phyloP scores from a whole-genome alignment of 202 grass and related monocot species.

The Schoenoplectus tabernaemontani region DNA sequence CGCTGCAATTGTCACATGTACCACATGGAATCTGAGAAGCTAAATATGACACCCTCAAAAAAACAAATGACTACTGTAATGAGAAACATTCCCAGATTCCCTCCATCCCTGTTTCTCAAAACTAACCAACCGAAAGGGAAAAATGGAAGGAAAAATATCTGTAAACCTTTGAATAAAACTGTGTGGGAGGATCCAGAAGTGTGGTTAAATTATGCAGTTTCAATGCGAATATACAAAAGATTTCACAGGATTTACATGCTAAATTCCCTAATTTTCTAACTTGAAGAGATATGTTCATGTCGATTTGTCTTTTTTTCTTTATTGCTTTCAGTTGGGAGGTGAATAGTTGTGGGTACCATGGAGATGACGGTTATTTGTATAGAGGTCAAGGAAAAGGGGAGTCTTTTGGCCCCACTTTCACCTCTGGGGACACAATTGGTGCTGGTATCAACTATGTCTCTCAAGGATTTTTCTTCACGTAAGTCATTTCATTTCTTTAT shows the following conservation, averaged over 20 bases:
- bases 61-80: neutral
- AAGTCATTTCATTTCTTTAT: slow-evolving; percentile 31
- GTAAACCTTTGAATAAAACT: neutral
- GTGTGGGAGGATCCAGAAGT: neutral
- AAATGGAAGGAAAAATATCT: neutral
- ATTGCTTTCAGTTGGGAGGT: slow-evolving; percentile 62
- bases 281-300: slow-evolving; percentile 17
- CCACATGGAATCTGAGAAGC: neutral
- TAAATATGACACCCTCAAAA: neutral
- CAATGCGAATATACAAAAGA: neutral
- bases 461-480: slow-evolving; percentile 89
- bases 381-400: slow-evolving; percentile 45
- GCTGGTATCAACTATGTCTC: slow-evolving; percentile 83
- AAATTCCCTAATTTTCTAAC: slow-evolving; percentile 4
- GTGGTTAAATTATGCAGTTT: neutral
- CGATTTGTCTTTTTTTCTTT: slow-evolving; percentile 9
- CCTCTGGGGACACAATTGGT: slow-evolving; percentile 71
- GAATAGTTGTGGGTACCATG: slow-evolving; percentile 91
- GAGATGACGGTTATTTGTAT: slow-evolving; percentile 75
- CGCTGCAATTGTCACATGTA: neutral
- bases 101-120: neutral
- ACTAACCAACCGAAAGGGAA: neutral
- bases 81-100: neutral
- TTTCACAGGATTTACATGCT: neutral
- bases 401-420: slow-evolving; percentile 83